Evolutionary conservation across 2,329 filamentous ascomycete species (phyloP), one percentile per base, ranked within the genome.

Genomic region (Fusarium vanettenii): DNA sequence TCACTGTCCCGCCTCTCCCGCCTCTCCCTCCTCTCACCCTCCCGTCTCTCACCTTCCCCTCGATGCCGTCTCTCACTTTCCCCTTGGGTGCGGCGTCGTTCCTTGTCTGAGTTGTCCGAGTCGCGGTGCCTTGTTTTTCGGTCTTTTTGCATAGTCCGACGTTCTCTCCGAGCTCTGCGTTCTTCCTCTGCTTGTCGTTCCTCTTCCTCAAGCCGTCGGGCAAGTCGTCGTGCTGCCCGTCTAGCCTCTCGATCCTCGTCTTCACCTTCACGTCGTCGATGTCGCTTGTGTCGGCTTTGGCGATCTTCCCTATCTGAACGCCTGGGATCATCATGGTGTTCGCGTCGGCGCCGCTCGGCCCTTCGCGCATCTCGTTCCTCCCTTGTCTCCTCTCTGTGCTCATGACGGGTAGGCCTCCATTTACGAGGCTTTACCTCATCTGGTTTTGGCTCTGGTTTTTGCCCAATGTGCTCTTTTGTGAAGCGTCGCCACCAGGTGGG

Each of bases 401-500:
- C 50, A 6, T 57, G 62, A 35, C 50, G 59, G 5, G 20, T 57
- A 5, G 48, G 29, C 14, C 27, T 57, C 33, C 20, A 31, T 37
- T 31, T 55, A 39, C 43, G 33, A 39, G 56, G 5, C n/a, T 31
- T n/a, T 22, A 20, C 33, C 18, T 66, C 43, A 5, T 66, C 56
- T n/a, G n/a, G 31, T n/a, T 52, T 45, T 45, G 20, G 41, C 41
- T 45, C 41, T 22, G 41, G 41, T 22, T 45, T 66, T 50, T 41
- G 39, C 9, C 43, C 43, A 20, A 52, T 33, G 35, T 62, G 43
- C 43, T 66, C 64, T 55, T 66, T 61, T 35, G 64, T 66, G 64
- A 66, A 27, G 18, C 64, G 64, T 55, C 64, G 64, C 64, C 64
- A 62, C 64, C 64, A 61, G 16, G 31, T 33, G 27, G 64, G 57